A percentile compares a stretch with the other conserved stretches of the same genome.
These are phyloP conservation scores for Phytophthora tentaculata DNA, from an alignment of 352 stramenopile genomes.

Conservation along the genomic window DNA sequence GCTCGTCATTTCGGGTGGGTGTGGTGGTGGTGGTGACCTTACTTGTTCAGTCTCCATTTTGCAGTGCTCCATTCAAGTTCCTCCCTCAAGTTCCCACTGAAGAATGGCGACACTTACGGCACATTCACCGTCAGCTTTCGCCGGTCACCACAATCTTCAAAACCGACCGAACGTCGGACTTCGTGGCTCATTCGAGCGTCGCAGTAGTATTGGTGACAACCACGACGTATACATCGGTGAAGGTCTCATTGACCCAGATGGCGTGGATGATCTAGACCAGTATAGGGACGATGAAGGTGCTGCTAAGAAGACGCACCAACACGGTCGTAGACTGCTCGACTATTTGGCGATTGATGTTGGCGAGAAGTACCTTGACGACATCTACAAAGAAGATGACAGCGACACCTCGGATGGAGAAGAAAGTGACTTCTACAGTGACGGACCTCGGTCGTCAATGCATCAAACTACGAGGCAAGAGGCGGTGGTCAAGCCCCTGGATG, in stretches of 20 bases:
- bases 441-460: conserved; percentile 1
- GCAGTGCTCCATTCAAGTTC: conserved; percentile 3
- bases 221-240: conserved; percentile 56
- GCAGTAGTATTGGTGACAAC: conserved; percentile 1
- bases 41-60: conserved; percentile 11
- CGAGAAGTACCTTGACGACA: conserved; percentile 61
- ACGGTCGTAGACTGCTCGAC: conserved; percentile 54
- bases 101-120: conserved; percentile 6
- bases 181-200: conserved; percentile 9
- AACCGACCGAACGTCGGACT: not conserved
- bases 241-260: conserved; percentile 47
- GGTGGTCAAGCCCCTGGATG: conserved; percentile 2
- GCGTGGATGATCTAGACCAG: conserved; percentile 39
- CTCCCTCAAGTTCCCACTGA: not conserved
- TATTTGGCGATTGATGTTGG: conserved; percentile 59
- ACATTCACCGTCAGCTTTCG: not conserved
- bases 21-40: not conserved
- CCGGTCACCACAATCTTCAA: not conserved
- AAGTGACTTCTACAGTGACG: conserved; percentile 4
- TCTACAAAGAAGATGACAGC: conserved; percentile 59
- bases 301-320: conserved; percentile 3
- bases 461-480: not conserved
- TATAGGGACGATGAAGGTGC: conserved; percentile 21
- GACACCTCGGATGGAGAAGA: conserved; percentile 4
- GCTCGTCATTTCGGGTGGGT: not conserved